Evolutionary conservation across 768 basidiomycete species (phyloP).

Genomic region (Ramaria rubella): DNA sequence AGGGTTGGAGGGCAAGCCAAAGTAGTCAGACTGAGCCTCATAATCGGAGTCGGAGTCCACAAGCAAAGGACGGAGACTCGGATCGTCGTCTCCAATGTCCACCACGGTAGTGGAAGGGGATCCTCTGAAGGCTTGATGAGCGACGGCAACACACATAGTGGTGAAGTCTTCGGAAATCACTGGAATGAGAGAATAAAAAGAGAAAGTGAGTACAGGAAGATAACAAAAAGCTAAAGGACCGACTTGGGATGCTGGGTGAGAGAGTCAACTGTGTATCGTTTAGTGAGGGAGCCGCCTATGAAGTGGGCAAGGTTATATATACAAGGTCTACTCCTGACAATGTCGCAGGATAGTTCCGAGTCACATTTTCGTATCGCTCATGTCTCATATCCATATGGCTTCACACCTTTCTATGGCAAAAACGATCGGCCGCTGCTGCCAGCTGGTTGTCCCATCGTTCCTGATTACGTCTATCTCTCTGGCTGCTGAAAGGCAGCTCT

Average conservation of each 20-base stretch:
- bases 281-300: too few species aligned
- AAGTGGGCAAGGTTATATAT: too few species aligned
- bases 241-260: too few species aligned
- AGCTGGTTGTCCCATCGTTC: background rate
- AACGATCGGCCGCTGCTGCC: too few species aligned
- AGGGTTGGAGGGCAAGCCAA: slow-evolving; percentile 20
- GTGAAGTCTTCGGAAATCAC: background rate
- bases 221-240: background rate
- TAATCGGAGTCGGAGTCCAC: background rate
- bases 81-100: background rate
- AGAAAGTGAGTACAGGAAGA: background rate
- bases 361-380: too few species aligned
- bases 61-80: background rate
- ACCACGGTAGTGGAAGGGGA: background rate
- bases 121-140: background rate
- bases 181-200: background rate
- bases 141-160: background rate
- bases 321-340: too few species aligned
- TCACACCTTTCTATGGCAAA: too few species aligned
- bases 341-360: too few species aligned
- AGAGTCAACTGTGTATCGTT: too few species aligned
- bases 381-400: too few species aligned
- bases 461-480: background rate
- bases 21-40: slow-evolving; percentile 22
- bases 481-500: background rate